Percentiles rank a stretch among this genome's conserved stretches.
Conservation (phyloP, 2,329 filamentous ascomycete species). For the Nigrospora osmanthi region DNA sequence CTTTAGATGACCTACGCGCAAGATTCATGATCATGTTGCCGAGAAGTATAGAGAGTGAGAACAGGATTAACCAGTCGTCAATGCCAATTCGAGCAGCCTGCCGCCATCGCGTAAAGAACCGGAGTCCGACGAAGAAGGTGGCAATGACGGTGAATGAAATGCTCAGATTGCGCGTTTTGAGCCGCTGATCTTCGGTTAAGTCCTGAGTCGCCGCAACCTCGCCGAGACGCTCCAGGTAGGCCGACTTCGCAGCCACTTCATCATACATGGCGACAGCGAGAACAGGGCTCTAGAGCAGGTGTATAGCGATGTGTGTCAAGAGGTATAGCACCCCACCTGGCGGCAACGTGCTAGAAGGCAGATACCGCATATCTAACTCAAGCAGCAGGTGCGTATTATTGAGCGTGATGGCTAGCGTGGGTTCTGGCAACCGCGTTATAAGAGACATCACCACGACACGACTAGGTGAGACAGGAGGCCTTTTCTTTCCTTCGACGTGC, state of each 20-base stretch:
- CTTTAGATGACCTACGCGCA: background rate
- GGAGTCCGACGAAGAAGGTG: slow-evolving; percentile 1
- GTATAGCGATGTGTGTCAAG: too few relatives aligned
- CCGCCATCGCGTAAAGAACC: background rate
- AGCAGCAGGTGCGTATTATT: too few relatives aligned
- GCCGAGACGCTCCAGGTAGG: background rate
- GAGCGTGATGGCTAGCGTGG: too few relatives aligned
- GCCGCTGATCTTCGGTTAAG: background rate
- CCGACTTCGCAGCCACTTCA: background rate
- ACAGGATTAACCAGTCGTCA: slow-evolving; percentile 2
- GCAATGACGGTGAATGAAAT: slow-evolving; percentile 1
- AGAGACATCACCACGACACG: too few relatives aligned
- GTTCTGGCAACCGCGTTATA: too few relatives aligned
- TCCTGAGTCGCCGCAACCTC: background rate
- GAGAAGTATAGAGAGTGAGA: background rate
- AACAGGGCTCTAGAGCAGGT: too few relatives aligned
- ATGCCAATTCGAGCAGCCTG: background rate
- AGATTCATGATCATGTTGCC: background rate
- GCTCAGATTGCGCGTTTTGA: background rate
- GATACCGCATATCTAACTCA: too few relatives aligned
- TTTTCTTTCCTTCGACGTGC: too few relatives aligned
- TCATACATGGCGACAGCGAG: background rate
- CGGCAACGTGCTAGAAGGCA: too few relatives aligned
- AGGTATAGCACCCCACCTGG: too few relatives aligned
- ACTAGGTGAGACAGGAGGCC: too few relatives aligned